Percentiles rank a stretch among this genome's conserved stretches.
These are phyloP conservation scores for Termitomyces sp. DNA, from an alignment of 768 basidiomycete species.

Conservation along the genomic window DNA sequence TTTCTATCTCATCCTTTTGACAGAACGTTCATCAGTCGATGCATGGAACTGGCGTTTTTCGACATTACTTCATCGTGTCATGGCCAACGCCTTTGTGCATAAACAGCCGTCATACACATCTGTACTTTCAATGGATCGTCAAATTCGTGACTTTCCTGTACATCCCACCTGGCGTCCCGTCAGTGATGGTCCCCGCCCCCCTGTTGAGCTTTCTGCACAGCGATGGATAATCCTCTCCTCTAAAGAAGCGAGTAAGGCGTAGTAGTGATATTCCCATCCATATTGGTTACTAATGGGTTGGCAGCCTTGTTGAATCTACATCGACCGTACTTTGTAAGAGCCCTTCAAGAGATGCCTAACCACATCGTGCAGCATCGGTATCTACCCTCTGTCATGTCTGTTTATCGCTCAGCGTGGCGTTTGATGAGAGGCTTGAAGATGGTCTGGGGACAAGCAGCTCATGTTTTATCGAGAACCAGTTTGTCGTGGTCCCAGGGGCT, in stretches of 20 bases:
- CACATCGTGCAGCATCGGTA: conserved; percentile 61
- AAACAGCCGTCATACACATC: conserved; percentile 47
- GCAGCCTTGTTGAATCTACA: conserved; percentile 63
- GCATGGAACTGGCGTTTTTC: conserved; percentile 56
- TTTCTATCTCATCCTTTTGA: not conserved
- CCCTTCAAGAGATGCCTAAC: conserved; percentile 53
- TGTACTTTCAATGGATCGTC: conserved; percentile 56
- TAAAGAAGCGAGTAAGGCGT: conserved; percentile 48
- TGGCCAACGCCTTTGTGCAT: conserved; percentile 48
- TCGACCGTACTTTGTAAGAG: conserved; percentile 64
- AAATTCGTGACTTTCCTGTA: conserved; percentile 57
- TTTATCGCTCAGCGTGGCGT: conserved; percentile 71
- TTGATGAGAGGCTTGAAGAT: conserved; percentile 47
- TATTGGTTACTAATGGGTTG: not conserved
- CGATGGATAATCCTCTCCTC: conserved; percentile 38
- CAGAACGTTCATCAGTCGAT: conserved; percentile 36
- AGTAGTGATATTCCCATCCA: not conserved
- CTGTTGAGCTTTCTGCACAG: conserved; percentile 31
- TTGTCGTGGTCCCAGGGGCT: conserved; percentile 66
- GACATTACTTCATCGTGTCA: conserved; percentile 46
- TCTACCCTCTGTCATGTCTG: conserved; percentile 66
- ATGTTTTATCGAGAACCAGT: conserved; percentile 41
- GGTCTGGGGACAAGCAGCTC: conserved; percentile 37
- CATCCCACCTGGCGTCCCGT: conserved; percentile 43
- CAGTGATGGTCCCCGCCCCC: conserved; percentile 14